These are phyloP conservation scores for Chrysanthemum lavandulifolium DNA, from an alignment of 129 eudicot species.

Conservation along the genomic window DNA sequence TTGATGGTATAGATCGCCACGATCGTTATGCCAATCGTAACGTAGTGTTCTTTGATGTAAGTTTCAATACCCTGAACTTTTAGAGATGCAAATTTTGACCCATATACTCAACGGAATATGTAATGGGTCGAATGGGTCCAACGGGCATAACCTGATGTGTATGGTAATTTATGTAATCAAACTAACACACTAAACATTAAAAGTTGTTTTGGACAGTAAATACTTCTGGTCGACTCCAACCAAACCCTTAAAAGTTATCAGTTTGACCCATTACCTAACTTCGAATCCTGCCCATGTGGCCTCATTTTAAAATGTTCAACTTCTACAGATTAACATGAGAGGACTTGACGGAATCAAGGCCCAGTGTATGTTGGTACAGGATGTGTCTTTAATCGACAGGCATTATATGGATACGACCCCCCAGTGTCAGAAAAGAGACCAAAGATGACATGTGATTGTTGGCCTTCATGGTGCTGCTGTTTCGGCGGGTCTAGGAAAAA, in stretches of 20 bases:
- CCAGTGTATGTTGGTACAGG: constrained; percentile 98
- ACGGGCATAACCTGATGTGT: not conserved
- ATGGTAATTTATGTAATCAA: not conserved
- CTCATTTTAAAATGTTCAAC: not conserved
- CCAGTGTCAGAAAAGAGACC: constrained; percentile 85
- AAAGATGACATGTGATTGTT: constrained; percentile 97
- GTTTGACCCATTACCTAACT: not conserved
- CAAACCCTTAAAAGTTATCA: not conserved
- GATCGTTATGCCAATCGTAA: constrained; percentile 97
- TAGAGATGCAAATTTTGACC: not conserved
- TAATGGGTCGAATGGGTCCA: not conserved
- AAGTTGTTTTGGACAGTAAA: not conserved
- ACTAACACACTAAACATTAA: not conserved
- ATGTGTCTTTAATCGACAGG: constrained; percentile 84
- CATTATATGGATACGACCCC: constrained; percentile 91
- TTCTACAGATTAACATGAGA: constrained; percentile 86
- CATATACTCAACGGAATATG: not conserved
- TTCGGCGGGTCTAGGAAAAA: constrained; percentile 75
- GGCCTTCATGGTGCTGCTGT: constrained; percentile 97
- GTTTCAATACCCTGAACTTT: constrained; percentile 22
- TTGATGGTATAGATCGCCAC: constrained; percentile 88
- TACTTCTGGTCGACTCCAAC: not conserved
- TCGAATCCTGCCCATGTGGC: not conserved
- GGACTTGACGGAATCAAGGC: constrained; percentile 99
- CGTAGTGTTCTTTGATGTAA: constrained; percentile 93